Evolutionary conservation across 2,329 filamentous ascomycete genomes (phyloP).

Genomic region (Cercospora sp.): DNA sequence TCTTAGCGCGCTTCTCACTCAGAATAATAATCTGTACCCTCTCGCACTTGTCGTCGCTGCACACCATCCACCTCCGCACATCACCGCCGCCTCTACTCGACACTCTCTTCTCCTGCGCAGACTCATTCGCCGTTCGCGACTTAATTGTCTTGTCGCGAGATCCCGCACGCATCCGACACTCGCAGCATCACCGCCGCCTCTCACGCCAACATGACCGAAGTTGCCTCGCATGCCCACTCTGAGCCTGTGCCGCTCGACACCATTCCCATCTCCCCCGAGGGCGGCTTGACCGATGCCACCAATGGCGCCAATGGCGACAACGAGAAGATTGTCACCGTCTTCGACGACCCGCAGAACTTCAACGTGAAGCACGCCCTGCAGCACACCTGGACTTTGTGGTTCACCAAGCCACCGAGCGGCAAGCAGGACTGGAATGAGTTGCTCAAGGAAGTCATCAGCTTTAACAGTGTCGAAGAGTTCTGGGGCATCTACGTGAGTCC

Average conservation of each 20-base stretch:
- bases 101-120: slow-evolving; percentile 1
- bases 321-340: slow-evolving; percentile 79
- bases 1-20: slow-evolving; percentile 6
- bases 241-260: slow-evolving; percentile 55
- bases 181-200: slow-evolving; percentile 4
- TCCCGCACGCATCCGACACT: slow-evolving; percentile 5
- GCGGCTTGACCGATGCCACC: slow-evolving; percentile 47
- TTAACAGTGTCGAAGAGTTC: slow-evolving; percentile 98
- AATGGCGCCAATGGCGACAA: slow-evolving; percentile 49
- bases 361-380: slow-evolving; percentile 98
- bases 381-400: slow-evolving; percentile 98
- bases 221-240: slow-evolving; percentile 30
- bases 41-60: not conserved
- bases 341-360: slow-evolving; percentile 98
- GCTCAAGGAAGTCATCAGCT: slow-evolving; percentile 97
- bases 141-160: not conserved
- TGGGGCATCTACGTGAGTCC: slow-evolving; percentile 95
- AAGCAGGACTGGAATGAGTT: slow-evolving; percentile 98
- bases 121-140: not conserved
- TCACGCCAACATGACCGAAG: slow-evolving; percentile 38
- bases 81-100: not conserved
- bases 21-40: slow-evolving; percentile 5
- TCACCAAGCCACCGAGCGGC: slow-evolving; percentile 94
- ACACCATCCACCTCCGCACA: not conserved
- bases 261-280: slow-evolving; percentile 56